These are phyloP conservation scores for Populus simonii DNA, from an alignment of 345 rosid species.

Conservation along the genomic window DNA sequence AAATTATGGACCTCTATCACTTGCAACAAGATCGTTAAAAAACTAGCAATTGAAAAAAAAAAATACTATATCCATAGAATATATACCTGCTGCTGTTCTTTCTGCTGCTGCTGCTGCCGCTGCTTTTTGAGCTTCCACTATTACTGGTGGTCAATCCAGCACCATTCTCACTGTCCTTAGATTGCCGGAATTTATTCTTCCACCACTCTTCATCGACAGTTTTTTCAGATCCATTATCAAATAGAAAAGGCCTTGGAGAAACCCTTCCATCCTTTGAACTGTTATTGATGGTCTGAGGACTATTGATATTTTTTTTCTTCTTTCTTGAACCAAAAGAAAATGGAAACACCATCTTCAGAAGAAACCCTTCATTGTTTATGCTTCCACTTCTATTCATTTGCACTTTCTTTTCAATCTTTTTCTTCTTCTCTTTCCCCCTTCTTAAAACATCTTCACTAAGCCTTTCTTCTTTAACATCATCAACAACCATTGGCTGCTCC, in stretches of 20 bases:
- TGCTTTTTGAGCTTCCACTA: slow-evolving; percentile 36
- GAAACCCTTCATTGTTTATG: slow-evolving; percentile 46
- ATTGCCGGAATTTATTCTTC: slow-evolving; percentile 42
- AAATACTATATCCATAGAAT: neutral
- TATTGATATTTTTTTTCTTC: slow-evolving; percentile 32
- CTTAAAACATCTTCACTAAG: neutral
- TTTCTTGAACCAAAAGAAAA: slow-evolving; percentile 45
- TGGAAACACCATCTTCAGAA: slow-evolving; percentile 72
- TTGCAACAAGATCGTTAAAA: neutral
- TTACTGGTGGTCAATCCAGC: slow-evolving; percentile 28
- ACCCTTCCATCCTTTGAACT: slow-evolving; percentile 24
- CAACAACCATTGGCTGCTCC: slow-evolving; percentile 29
- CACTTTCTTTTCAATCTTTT: slow-evolving; percentile 12
- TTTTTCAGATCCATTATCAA: slow-evolving; percentile 35
- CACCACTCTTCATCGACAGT: slow-evolving; percentile 63
- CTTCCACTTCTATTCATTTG: slow-evolving; percentile 40
- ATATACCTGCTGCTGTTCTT: slow-evolving; percentile 45
- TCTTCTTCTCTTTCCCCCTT: neutral
- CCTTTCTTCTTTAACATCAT: slow-evolving; percentile 25
- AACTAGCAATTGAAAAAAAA: neutral
- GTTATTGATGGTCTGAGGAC: slow-evolving; percentile 1
- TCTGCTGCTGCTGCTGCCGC: slow-evolving; percentile 45
- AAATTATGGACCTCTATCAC: neutral
- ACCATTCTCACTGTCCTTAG: slow-evolving; percentile 39
- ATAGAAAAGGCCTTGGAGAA: slow-evolving; percentile 46